Evolutionary conservation across 2,329 filamentous ascomycete species (phyloP).

Genomic region (Ceratocystis cacaofunesta): DNA sequence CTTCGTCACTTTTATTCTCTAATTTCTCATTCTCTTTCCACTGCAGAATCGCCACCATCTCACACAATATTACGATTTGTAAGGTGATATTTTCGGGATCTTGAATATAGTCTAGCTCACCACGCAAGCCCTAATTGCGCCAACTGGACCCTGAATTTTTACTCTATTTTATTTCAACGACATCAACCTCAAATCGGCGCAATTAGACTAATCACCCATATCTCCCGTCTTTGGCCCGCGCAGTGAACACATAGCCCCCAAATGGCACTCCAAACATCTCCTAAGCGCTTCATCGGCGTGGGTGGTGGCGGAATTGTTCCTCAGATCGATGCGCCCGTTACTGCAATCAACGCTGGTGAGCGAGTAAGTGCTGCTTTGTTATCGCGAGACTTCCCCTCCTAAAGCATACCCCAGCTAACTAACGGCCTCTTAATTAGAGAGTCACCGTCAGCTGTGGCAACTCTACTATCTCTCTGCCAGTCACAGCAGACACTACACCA

Average conservation of each 20-base stretch:
- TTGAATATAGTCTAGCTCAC: not conserved
- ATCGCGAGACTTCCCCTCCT: not conserved
- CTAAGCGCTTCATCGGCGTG: constrained; percentile 27
- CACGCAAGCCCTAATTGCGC: not conserved
- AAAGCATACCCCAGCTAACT: constrained; percentile 4
- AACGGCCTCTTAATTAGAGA: constrained; percentile 29
- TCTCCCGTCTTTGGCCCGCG: constrained; percentile 16
- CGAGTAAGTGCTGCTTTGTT: constrained; percentile 38
- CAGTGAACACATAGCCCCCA: constrained; percentile 13
- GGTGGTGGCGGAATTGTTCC: constrained; percentile 34
- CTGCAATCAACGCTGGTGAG: constrained; percentile 66
- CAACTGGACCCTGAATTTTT: not conserved
- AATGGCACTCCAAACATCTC: constrained; percentile 18
- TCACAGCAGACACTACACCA: constrained; percentile 60
- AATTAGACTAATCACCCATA: too few species aligned
- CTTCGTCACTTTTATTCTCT: not conserved
- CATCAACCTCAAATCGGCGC: constrained; percentile 3
- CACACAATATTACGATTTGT: not conserved
- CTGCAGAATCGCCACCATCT: too few species aligned
- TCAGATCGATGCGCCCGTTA: constrained; percentile 59
- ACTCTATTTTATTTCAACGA: not conserved
- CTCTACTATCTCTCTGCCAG: constrained; percentile 52
- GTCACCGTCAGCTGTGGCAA: constrained; percentile 61
- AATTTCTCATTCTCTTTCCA: not conserved
- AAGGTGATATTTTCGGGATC: not conserved